These are phyloP conservation scores for Catharanthus roseus DNA, from an alignment of 257 asterid genomes.

Conservation along the genomic window DNA sequence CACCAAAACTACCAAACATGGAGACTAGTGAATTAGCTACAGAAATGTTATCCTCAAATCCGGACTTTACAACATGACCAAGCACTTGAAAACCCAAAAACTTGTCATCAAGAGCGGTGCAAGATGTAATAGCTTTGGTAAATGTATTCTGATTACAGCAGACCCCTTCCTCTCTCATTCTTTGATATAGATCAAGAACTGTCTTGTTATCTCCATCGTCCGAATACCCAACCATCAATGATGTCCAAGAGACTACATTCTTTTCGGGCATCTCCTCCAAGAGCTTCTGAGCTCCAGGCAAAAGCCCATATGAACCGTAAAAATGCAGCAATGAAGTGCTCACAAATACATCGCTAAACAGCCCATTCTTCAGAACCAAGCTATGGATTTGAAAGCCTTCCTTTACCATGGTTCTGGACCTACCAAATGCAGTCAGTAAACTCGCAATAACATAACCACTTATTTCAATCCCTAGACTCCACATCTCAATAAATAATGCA, in stretches of 20 bases:
- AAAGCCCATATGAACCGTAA: constrained; percentile 57
- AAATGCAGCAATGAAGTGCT: constrained; percentile 81
- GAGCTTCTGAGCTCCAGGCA: constrained; percentile 40
- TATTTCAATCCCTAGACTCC: constrained; percentile 43
- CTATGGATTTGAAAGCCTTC: constrained; percentile 73
- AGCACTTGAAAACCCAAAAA: constrained; percentile 68
- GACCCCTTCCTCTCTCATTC: constrained; percentile 53
- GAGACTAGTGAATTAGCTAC: constrained; percentile 76
- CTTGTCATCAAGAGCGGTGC: constrained; percentile 63
- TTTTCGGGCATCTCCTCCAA: constrained; percentile 70
- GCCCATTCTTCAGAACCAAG: constrained; percentile 61
- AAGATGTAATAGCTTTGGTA: constrained; percentile 63
- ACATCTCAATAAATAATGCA: constrained; percentile 51
- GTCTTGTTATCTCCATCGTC: constrained; percentile 41
- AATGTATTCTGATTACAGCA: constrained; percentile 60
- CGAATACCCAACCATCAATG: constrained; percentile 67
- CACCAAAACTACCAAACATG: constrained; percentile 47
- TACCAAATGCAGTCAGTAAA: constrained; percentile 55
- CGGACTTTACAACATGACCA: constrained; percentile 64
- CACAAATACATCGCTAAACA: constrained; percentile 51
- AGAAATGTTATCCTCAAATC: constrained; percentile 52
- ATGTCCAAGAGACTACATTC: constrained; percentile 94
- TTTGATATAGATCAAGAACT: constrained; percentile 43
- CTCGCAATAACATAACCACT: constrained; percentile 63
- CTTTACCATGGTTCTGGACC: constrained; percentile 53